Evolutionary conservation across 345 rosid species (phyloP), one percentile per base, ranked within the genome.

Genomic region (Clarkia xantiana): DNA sequence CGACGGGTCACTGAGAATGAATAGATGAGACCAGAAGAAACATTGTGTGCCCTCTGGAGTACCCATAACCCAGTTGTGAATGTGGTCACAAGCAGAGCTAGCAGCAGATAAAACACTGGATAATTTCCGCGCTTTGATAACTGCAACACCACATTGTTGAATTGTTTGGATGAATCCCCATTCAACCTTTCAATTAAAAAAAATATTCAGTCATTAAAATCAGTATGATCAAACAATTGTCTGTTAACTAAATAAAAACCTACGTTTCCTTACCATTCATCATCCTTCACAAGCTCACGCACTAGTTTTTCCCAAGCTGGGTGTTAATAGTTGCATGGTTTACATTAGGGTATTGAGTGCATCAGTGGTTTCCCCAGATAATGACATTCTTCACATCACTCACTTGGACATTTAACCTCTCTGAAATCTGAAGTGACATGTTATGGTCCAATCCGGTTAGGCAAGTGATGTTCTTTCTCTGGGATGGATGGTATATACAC

Each of bases 61-160:
- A 76, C 96, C 98, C 61, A 91, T 87, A 61, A 91, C 96, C 98
- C 98, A 91, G 65, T 91, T 94, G 57, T 82, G 98, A 25, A 91
- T 86, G 68, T 91, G 98, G 61, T 91, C 98, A 65, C 98, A 91
- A 47, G 98, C 98, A 56, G 90, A 70, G 64, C 96, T 91, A 48
- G 98, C 98, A 64, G 98, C 98, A 66, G 98, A 91, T 2, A 91
- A 63, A 14, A 96, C 98, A 80, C 98, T 91, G 23, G 98, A 91
- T 42, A 86, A 66, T 62, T 86, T 91, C 61, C 98, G 57, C 1
- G 98, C 98, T 62, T 91, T 91, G 70, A 91, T 91, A 62, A 91
- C 86, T 46, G 98, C 96, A 78, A 96, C 98, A 47, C 98, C 98
- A 51, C 98, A 93, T 67, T 91, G 96, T 61, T 91, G 98, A 43